These are phyloP conservation scores for Leersia perrieri DNA, from an alignment of 176 grass and related monocot genomes.

Conservation along the genomic window DNA sequence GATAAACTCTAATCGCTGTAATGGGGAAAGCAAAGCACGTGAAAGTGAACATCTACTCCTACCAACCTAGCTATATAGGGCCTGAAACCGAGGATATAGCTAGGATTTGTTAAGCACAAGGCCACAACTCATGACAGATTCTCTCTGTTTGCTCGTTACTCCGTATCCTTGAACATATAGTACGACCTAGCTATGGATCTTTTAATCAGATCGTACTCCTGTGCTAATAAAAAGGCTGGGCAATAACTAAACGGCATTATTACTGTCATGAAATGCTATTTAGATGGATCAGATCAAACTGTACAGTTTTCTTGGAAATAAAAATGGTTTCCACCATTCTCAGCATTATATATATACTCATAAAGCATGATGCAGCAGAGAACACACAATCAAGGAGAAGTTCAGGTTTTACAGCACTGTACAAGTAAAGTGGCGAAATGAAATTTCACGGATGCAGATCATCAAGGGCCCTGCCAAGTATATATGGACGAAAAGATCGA, in stretches of 20 bases:
- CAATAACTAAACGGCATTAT: slow-evolving; percentile 25
- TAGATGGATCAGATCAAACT: background rate
- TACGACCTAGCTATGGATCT: slow-evolving; percentile 38
- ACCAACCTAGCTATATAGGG: slow-evolving; percentile 16
- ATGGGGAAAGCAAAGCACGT: slow-evolving; percentile 41
- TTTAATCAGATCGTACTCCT: slow-evolving; percentile 47
- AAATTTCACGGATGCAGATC: background rate
- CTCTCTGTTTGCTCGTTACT: slow-evolving; percentile 42
- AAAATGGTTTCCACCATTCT: background rate
- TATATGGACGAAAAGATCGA: slow-evolving; percentile 7
- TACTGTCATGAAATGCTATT: slow-evolving; percentile 36
- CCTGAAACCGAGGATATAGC: slow-evolving; percentile 3
- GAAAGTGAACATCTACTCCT: slow-evolving; percentile 41
- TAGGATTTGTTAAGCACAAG: slow-evolving; percentile 38
- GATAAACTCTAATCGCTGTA: slow-evolving; percentile 18
- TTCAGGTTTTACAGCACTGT: background rate
- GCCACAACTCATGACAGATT: slow-evolving; percentile 36
- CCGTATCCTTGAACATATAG: slow-evolving; percentile 19
- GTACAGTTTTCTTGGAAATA: background rate
- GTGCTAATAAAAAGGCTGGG: slow-evolving; percentile 27
- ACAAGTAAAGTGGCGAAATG: background rate
- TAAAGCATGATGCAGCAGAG: background rate
- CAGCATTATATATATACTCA: background rate
- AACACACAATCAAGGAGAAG: background rate
- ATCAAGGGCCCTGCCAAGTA: background rate